Evolutionary conservation across 2,329 filamentous ascomycete genomes (phyloP), one percentile per base, ranked within the genome.

Genomic region (Dothistroma septosporum): DNA sequence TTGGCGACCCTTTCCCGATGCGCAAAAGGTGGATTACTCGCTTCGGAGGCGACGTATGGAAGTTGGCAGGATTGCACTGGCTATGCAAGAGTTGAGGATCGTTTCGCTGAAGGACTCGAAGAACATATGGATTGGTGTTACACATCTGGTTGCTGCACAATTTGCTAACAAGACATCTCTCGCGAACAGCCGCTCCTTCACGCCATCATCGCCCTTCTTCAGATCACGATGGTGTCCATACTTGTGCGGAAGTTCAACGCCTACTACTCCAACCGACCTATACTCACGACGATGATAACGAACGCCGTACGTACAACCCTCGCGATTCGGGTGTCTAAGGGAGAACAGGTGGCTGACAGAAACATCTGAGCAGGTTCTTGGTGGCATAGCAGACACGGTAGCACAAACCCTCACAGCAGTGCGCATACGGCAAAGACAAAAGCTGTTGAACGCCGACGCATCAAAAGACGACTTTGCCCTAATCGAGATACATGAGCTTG

Each of bases 241-340:
- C 80, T 99, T 58, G 87, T 88, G 50, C 85, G 90, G 70, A 90
- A 91, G 74, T 99, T 96, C 82, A 97, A 96, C 78, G 84, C 86
- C 68, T 96, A 95, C 80, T 99, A 97, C 84, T 88, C 91, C 68
- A 87, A 92, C 73, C 89, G 90, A 73, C 94, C 93, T 90, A 90
- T 99, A 47, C 85, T 99, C 71, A 99, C 94, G 64, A 99, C 96
- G 77, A 99, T 99, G 93, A 91, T 97, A 73, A 96, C 93, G 75
- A 99, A 99, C 79, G 90, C 94, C 68, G 88, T 89, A 85, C 73
- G 84, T 57, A 19, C 35, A 2, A 32, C 37, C 54, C 22, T 22
- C 28, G 14, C 16, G 31, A 28, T 6, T 6, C 48, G 14, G 16
- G 44, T 1, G 31, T 37, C 8, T n/a, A n/a, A 22, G 54, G 32